phyloP scores from a whole-genome alignment of 352 stramenopile species.

The Blastocystis sp. region DNA sequence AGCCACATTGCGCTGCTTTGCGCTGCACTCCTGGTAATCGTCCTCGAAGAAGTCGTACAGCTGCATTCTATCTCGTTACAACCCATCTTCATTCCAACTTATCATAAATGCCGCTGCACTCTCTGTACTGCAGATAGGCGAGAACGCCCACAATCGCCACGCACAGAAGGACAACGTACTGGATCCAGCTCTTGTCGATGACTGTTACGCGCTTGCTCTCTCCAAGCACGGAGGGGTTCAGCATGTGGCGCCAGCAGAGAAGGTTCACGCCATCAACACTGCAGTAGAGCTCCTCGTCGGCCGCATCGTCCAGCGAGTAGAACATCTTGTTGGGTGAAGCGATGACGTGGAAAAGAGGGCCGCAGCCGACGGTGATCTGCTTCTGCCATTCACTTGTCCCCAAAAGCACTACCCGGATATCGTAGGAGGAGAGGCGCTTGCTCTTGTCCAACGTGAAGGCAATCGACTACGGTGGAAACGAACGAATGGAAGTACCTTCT shows the following conservation, averaged over 20 bases:
- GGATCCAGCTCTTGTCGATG: conserved; percentile 1
- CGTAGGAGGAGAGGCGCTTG: not conserved
- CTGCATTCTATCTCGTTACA: not conserved
- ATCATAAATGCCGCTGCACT: not conserved
- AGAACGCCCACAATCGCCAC: not conserved
- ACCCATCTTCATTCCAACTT: not conserved
- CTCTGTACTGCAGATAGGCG: not conserved
- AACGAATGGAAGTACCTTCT: not conserved
- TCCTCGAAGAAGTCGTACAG: conserved; percentile 18
- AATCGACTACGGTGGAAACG: not conserved
- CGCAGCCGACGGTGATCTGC: conserved; percentile 16
- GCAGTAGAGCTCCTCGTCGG: not conserved
- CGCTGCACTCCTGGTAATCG: conserved; percentile 4
- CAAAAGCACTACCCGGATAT: not conserved
- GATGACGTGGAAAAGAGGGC: conserved; percentile 43
- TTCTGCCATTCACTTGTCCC: not conserved
- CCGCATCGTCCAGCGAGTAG: conserved; percentile 8
- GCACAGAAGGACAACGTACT: not conserved
- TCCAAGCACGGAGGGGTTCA: not conserved
- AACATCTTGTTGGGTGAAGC: not conserved
- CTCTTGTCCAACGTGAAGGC: not conserved
- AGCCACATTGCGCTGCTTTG: not conserved
- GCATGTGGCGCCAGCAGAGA: conserved; percentile 23
- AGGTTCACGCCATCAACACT: not conserved
- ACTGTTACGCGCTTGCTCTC: not conserved